phyloP scores from a whole-genome alignment of 306 rosid species.

The Mucuna pruriens region DNA sequence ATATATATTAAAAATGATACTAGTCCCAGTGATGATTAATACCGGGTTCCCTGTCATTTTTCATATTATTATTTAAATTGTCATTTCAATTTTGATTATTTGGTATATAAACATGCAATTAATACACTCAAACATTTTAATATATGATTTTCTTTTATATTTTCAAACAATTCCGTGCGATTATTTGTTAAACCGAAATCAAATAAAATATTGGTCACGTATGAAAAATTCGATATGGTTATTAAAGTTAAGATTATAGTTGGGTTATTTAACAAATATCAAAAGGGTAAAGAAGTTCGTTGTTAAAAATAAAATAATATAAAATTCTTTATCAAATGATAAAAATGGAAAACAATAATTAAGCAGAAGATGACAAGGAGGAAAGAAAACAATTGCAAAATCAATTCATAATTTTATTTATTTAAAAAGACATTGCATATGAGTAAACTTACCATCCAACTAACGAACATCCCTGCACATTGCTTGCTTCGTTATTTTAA shows the following conservation, averaged over 20 bases:
- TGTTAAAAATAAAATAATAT: background rate
- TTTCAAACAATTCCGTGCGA: background rate
- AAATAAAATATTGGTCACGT: background rate
- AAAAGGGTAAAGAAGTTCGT: background rate
- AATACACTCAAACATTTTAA: background rate
- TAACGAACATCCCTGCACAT: conserved; percentile 1
- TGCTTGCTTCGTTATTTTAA: background rate
- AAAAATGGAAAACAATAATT: background rate
- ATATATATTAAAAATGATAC: too few species aligned
- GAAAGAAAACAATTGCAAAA: background rate
- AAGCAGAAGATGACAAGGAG: background rate
- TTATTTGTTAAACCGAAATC: background rate
- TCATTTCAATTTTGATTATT: background rate
- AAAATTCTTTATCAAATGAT: background rate
- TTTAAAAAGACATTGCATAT: conserved; percentile 25
- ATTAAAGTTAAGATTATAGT: too few species aligned
- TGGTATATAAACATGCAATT: background rate
- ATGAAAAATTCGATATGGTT: too few species aligned
- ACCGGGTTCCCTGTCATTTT: background rate
- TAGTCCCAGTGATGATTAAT: too few species aligned
- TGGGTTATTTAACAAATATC: background rate
- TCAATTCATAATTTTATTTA: background rate
- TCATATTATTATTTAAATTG: background rate
- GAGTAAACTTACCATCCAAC: conserved; percentile 30
- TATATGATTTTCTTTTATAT: background rate